A percentile compares a stretch with the other conserved stretches of the same genome.
These are phyloP conservation scores for Ceratocystis huliohia DNA, from an alignment of 2,329 filamentous ascomycete species.

Conservation along the genomic window DNA sequence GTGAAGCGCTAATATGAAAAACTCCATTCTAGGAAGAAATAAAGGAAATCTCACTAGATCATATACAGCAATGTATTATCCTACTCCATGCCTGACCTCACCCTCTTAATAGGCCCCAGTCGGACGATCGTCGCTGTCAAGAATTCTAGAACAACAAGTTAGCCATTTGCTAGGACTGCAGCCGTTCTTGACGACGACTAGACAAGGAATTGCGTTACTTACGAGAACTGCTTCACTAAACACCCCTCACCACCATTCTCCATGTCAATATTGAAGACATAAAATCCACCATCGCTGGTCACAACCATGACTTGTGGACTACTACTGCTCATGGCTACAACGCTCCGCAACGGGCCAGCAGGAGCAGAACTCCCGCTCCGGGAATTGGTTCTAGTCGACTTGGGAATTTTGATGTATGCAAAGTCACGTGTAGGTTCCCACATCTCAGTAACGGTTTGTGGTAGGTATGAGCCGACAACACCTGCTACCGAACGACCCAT, in stretches of 20 bases:
- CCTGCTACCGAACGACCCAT: slow-evolving; percentile 81
- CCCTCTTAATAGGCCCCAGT: not conserved
- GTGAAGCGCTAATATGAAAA: not conserved
- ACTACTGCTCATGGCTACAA: slow-evolving; percentile 94
- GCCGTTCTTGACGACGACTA: not conserved
- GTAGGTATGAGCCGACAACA: slow-evolving; percentile 81
- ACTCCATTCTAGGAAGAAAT: not conserved
- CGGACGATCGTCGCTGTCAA: slow-evolving; percentile 6
- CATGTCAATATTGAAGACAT: slow-evolving; percentile 89
- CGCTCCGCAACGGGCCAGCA: slow-evolving; percentile 54
- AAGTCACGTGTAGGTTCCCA: slow-evolving; percentile 95
- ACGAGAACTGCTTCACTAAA: slow-evolving; percentile 65
- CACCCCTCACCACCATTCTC: slow-evolving; percentile 88
- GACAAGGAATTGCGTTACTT: not conserved
- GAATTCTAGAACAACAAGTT: not conserved
- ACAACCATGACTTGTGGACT: slow-evolving; percentile 97
- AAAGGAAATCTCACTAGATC: not conserved
- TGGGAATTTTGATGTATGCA: slow-evolving; percentile 88
- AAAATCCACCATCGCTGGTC: slow-evolving; percentile 89
- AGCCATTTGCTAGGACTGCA: slow-evolving; percentile 51
- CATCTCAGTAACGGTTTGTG: slow-evolving; percentile 89
- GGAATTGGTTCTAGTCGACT: slow-evolving; percentile 28
- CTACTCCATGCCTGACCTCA: not conserved
- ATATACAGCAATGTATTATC: not conserved
- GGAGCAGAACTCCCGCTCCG: slow-evolving; percentile 28